Conservation (phyloP, 1,139 yeast species). For the Yamadazyma aaseri region DNA sequence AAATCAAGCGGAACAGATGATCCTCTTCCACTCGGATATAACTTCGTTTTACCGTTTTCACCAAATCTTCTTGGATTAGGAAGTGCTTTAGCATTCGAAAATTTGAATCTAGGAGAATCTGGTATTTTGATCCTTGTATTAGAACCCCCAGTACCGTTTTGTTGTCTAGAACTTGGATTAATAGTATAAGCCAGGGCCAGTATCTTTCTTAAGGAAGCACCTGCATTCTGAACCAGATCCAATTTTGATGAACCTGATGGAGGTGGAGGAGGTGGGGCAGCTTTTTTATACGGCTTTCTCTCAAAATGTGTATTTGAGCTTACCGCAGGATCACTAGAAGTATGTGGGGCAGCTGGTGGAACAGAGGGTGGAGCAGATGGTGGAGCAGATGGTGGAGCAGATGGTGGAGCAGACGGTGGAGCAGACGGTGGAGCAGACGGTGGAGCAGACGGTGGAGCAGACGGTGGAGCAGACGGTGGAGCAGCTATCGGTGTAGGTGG, state of each 20-base stretch:
- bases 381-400: slow-evolving; percentile 18
- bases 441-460: slow-evolving; percentile 6
- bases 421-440: slow-evolving; percentile 17
- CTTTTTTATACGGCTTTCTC: slow-evolving; percentile 17
- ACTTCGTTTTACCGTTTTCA: slow-evolving; percentile 50
- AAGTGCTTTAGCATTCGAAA: slow-evolving; percentile 63
- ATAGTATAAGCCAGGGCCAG: slow-evolving; percentile 62
- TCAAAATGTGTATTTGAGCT: too few relatives aligned
- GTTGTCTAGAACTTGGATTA: slow-evolving; percentile 18
- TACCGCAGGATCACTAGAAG: slow-evolving; percentile 7
- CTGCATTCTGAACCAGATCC: slow-evolving; percentile 48
- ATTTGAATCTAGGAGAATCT: slow-evolving; percentile 61
- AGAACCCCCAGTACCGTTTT: slow-evolving; percentile 15
- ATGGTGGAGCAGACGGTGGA: slow-evolving; percentile 16
- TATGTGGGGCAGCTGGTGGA: slow-evolving; percentile 11
- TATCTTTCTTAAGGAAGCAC: slow-evolving; percentile 51
- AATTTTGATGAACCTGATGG: slow-evolving; percentile 22
- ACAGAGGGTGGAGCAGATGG: slow-evolving; percentile 9
- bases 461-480: slow-evolving; percentile 12
- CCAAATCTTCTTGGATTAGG: slow-evolving; percentile 84
- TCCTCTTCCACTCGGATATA: slow-evolving; percentile 96
- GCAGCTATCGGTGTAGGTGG: slow-evolving; percentile 7
- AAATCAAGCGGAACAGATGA: slow-evolving; percentile 86
- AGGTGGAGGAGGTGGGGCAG: slow-evolving; percentile 23
- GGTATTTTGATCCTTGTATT: slow-evolving; percentile 51